These are phyloP conservation scores for Bruguiera parviflora DNA, from an alignment of 345 rosid genomes.

Conservation along the genomic window DNA sequence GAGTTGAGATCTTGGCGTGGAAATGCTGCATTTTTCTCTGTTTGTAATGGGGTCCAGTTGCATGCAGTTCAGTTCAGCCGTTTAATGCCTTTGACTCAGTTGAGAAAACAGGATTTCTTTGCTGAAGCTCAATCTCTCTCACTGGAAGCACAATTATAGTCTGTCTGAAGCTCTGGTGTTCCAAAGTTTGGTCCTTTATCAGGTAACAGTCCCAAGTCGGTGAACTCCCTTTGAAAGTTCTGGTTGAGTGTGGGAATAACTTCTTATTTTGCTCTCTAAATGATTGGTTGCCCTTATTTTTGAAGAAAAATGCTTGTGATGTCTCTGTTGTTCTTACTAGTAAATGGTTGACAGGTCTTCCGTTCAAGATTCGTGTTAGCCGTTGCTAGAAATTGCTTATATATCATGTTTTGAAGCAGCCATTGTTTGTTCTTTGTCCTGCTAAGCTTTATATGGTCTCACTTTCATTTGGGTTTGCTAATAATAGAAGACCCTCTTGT, in stretches of 20 bases:
- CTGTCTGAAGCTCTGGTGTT: slow-evolving; percentile 8
- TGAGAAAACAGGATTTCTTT: slow-evolving; percentile 25
- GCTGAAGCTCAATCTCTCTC: slow-evolving; percentile 23
- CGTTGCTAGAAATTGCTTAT: slow-evolving; percentile 12
- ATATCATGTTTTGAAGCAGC: slow-evolving; percentile 4
- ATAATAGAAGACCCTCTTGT: slow-evolving; percentile 9
- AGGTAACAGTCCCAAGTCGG: slow-evolving; percentile 20
- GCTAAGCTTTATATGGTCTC: slow-evolving; percentile 15
- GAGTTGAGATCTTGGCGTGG: slow-evolving; percentile 38
- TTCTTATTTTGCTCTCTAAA: neutral
- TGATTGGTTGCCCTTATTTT: neutral
- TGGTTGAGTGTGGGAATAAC: neutral
- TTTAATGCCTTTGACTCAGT: slow-evolving; percentile 37
- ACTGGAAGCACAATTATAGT: slow-evolving; percentile 27
- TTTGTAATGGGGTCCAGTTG: slow-evolving; percentile 39
- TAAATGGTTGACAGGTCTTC: slow-evolving; percentile 3
- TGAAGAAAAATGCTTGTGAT: slow-evolving; percentile 10
- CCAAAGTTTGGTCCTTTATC: slow-evolving; percentile 16
- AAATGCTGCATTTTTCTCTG: slow-evolving; percentile 27
- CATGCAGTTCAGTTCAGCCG: slow-evolving; percentile 26
- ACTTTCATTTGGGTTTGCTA: slow-evolving; percentile 21
- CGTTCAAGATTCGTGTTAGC: neutral
- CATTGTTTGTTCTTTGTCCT: slow-evolving; percentile 9
- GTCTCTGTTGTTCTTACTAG: neutral
- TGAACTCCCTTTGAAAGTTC: slow-evolving; percentile 16